Evolutionary conservation across 108 stramenopile species (phyloP).

Genomic region (Cyclotella atomus): DNA sequence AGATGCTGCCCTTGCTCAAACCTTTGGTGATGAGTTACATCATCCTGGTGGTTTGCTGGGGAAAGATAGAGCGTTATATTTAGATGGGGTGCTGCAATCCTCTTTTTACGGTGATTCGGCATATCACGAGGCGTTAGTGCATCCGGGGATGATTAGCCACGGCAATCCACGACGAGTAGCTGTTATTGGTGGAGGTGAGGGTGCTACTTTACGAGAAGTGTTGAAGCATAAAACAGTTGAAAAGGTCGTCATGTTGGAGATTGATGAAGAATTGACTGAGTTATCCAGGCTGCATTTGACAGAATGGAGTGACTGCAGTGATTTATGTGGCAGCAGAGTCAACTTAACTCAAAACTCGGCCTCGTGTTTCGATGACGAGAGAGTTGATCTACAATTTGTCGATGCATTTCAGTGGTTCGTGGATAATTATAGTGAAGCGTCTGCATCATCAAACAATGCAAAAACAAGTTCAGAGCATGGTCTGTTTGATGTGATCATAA

Average conservation of each 20-base stretch:
- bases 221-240: conserved; percentile 86
- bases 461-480: conserved; percentile 2
- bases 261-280: conserved; percentile 71
- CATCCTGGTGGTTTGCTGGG: conserved; percentile 20
- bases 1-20: background rate
- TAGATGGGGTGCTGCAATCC: conserved; percentile 79
- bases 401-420: conserved; percentile 81
- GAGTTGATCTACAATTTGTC: conserved; percentile 54
- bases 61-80: conserved; percentile 60
- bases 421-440: background rate
- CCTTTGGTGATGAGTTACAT: conserved; percentile 5
- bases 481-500: conserved; percentile 74
- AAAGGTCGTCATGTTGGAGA: conserved; percentile 75
- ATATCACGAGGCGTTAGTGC: conserved; percentile 94
- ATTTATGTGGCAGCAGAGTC: conserved; percentile 27
- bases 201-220: conserved; percentile 93
- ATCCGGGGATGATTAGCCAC: conserved; percentile 93
- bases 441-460: background rate
- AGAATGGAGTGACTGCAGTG: conserved; percentile 75
- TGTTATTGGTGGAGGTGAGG: conserved; percentile 94
- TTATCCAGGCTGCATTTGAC: conserved; percentile 59
- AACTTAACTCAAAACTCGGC: background rate
- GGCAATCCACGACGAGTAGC: conserved; percentile 81
- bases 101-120: conserved; percentile 65
- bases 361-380: conserved; percentile 73